These are phyloP conservation scores for Microsporum canis DNA, from an alignment of 2,329 filamentous ascomycete genomes.

Conservation along the genomic window DNA sequence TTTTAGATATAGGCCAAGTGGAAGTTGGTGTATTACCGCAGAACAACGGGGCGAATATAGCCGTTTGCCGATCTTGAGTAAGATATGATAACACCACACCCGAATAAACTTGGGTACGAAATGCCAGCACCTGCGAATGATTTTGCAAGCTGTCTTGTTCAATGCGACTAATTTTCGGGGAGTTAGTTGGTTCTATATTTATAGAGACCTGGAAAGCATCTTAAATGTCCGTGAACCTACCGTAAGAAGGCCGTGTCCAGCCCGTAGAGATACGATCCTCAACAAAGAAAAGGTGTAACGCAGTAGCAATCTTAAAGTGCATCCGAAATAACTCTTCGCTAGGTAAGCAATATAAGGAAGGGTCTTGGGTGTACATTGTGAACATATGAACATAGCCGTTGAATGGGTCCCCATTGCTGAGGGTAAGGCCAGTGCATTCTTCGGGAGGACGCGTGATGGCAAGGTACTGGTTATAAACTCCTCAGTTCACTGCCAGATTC, in stretches of 20 bases:
- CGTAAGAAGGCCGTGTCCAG: slow-evolving; percentile 8
- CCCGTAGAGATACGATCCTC: slow-evolving; percentile 10
- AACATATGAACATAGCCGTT: not conserved
- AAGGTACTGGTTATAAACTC: not conserved
- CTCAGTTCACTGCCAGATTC: not conserved
- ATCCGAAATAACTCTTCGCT: slow-evolving; percentile 8
- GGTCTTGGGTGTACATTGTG: slow-evolving; percentile 6
- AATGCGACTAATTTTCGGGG: not conserved
- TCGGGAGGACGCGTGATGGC: not conserved
- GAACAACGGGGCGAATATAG: not conserved
- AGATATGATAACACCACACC: not conserved
- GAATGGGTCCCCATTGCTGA: not conserved
- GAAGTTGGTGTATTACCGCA: not conserved
- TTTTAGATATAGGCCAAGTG: not conserved
- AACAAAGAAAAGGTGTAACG: slow-evolving; percentile 12
- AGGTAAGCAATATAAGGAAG: slow-evolving; percentile 6
- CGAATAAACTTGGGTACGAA: slow-evolving; percentile 6
- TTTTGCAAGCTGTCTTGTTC: not conserved
- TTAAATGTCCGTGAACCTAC: not conserved
- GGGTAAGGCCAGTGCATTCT: not conserved
- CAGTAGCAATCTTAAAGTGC: slow-evolving; percentile 10
- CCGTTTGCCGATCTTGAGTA: not conserved
- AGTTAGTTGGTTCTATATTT: no score
- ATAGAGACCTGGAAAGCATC: no score
- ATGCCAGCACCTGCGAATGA: slow-evolving; percentile 3